Evolutionary conservation across 2,329 filamentous ascomycete genomes (phyloP).

Genomic region (Eutypella sp.): DNA sequence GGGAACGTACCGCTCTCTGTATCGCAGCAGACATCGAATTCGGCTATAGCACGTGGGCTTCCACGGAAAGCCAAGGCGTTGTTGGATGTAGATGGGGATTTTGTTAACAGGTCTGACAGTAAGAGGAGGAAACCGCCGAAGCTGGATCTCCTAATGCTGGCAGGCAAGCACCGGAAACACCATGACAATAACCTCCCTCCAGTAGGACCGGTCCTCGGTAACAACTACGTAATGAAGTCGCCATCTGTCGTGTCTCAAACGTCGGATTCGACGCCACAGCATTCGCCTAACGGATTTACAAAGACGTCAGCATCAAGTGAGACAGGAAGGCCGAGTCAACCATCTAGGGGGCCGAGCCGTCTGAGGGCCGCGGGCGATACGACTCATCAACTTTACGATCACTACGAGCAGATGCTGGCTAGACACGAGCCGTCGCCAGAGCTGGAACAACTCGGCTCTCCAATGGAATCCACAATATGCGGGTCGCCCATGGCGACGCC

Average conservation of each 20-base stretch:
- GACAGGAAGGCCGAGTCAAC: slow-evolving; percentile 22
- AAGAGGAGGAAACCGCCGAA: slow-evolving; percentile 45
- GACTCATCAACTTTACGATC: slow-evolving; percentile 47
- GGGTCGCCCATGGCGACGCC: no score
- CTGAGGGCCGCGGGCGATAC: slow-evolving; percentile 27
- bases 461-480: slow-evolving; percentile 3
- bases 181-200: slow-evolving; percentile 19
- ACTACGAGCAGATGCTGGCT: slow-evolving; percentile 54
- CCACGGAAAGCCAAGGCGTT: slow-evolving; percentile 43
- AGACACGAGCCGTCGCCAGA: slow-evolving; percentile 30
- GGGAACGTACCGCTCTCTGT: slow-evolving; percentile 51
- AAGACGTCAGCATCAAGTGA: slow-evolving; percentile 16
- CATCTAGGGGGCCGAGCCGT: slow-evolving; percentile 11
- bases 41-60: slow-evolving; percentile 52
- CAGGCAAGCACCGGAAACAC: slow-evolving; percentile 31
- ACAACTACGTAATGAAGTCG: slow-evolving; percentile 35
- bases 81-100: slow-evolving; percentile 39
- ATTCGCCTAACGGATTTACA: slow-evolving; percentile 10
- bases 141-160: slow-evolving; percentile 44
- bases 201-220: slow-evolving; percentile 27
- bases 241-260: slow-evolving; percentile 32
- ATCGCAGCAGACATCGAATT: slow-evolving; percentile 54
- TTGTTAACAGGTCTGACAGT: slow-evolving; percentile 26
- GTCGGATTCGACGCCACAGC: slow-evolving; percentile 4
- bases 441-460: slow-evolving; percentile 14